phyloP scores from a whole-genome alignment of 352 stramenopile species.

The Pythium folliculosum region DNA sequence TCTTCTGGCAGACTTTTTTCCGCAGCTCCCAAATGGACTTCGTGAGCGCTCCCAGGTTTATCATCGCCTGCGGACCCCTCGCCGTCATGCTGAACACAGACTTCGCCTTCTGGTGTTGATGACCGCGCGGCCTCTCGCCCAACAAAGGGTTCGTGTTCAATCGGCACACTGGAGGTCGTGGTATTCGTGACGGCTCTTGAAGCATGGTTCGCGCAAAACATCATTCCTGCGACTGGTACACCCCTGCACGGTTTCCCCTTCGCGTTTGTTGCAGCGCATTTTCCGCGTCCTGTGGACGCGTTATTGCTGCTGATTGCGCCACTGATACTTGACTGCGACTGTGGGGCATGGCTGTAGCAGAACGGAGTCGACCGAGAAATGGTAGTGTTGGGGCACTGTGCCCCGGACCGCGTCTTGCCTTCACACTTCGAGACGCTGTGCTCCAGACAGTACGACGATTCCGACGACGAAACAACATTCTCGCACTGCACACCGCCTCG shows the following conservation, averaged over 20 bases:
- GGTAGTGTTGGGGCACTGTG: conserved; percentile 37
- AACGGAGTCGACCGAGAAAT: conserved; percentile 26
- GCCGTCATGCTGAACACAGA: background rate
- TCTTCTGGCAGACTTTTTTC: background rate
- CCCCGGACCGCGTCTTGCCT: conserved; percentile 33
- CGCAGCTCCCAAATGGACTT: background rate
- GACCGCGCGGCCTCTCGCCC: background rate
- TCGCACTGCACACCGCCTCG: conserved; percentile 34
- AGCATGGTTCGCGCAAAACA: conserved; percentile 46
- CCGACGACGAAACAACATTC: conserved; percentile 34
- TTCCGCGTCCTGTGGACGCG: background rate
- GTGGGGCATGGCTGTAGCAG: conserved; percentile 7
- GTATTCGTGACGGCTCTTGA: background rate
- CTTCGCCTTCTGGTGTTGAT: background rate
- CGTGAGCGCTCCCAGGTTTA: background rate
- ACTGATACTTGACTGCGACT: background rate
- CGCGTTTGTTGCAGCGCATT: conserved; percentile 29
- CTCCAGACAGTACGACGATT: conserved; percentile 45
- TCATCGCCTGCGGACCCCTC: too few species aligned
- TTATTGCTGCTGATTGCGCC: background rate
- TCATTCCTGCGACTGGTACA: conserved; percentile 26
- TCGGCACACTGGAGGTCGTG: background rate
- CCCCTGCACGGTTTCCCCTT: conserved; percentile 54
- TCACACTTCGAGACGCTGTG: conserved; percentile 27
- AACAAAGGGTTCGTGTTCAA: background rate